A percentile compares a stretch with the other conserved stretches of the same genome.
These are phyloP conservation scores for Trichosporon coremiiforme DNA, from an alignment of 1,284 basidiomycete species.

Conservation along the genomic window DNA sequence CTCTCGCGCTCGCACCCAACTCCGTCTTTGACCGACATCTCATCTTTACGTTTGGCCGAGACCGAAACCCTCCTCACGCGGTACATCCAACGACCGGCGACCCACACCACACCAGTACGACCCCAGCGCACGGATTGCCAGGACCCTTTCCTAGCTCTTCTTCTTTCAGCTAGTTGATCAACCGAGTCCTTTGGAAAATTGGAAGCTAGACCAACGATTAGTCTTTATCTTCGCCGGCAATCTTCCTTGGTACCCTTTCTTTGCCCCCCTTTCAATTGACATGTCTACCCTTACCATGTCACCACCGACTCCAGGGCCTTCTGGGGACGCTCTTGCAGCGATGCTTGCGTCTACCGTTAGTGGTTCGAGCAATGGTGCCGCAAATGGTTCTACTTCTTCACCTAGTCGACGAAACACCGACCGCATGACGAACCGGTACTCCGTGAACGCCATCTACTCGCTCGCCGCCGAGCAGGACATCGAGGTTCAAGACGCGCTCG, in stretches of 20 bases:
- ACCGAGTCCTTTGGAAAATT: constrained; percentile 8
- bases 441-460: constrained; percentile 91
- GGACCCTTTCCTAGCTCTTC: neutral
- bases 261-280: constrained; percentile 9
- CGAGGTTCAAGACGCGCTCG: constrained; percentile 96
- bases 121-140: constrained; percentile 3
- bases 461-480: constrained; percentile 99
- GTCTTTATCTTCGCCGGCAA: constrained; percentile 3
- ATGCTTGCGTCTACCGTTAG: constrained; percentile 14
- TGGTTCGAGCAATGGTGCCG: neutral
- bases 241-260: neutral
- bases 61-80: neutral
- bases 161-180: constrained; percentile 8
- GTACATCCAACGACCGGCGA: neutral
- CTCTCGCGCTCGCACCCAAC: constrained; percentile 7
- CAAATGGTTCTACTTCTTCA: constrained; percentile 20
- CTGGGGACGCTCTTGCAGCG: constrained; percentile 16
- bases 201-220: neutral
- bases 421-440: constrained; percentile 94
- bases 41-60: neutral
- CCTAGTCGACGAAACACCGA: constrained; percentile 58
- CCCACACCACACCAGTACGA: neutral
- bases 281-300: constrained; percentile 19
- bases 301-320: constrained; percentile 17
- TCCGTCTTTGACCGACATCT: constrained; percentile 17